Conservation (phyloP, 805 yeast species). For the Yarrowia sp. region DNA sequence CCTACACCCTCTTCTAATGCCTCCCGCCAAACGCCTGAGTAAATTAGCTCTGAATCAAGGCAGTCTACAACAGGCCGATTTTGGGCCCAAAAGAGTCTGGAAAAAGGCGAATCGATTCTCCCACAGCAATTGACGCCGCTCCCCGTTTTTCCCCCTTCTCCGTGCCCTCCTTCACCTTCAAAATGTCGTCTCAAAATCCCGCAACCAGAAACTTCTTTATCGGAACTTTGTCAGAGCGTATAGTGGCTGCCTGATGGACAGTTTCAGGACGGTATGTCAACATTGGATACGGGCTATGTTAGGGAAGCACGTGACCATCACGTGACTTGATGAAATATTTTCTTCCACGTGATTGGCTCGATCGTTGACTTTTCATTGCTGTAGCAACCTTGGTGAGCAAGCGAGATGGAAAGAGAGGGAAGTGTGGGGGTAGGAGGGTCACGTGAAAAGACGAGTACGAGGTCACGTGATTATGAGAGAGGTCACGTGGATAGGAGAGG, state of each 20-base stretch:
- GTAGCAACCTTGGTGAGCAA: background rate
- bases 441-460: no score
- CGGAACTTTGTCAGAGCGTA: slow-evolving; percentile 10
- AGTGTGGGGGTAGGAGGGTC: no score
- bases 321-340: no score
- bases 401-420: background rate
- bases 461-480: no score
- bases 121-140: background rate
- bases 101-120: background rate
- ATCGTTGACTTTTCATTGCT: background rate
- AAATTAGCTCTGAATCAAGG: slow-evolving; percentile 4
- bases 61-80: background rate
- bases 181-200: background rate
- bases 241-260: background rate
- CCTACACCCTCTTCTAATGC: no score
- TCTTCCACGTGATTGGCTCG: background rate
- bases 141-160: background rate
- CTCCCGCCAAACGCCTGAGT: background rate
- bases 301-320: no score
- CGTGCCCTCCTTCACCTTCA: background rate
- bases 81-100: background rate
- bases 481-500: no score
- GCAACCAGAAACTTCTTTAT: slow-evolving; percentile 10
- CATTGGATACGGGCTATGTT: no score
- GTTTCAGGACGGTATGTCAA: no score